Percentiles rank a stretch among this genome's conserved stretches.
These are phyloP conservation scores for Salix viminalis DNA, from an alignment of 345 rosid species.

Conservation along the genomic window DNA sequence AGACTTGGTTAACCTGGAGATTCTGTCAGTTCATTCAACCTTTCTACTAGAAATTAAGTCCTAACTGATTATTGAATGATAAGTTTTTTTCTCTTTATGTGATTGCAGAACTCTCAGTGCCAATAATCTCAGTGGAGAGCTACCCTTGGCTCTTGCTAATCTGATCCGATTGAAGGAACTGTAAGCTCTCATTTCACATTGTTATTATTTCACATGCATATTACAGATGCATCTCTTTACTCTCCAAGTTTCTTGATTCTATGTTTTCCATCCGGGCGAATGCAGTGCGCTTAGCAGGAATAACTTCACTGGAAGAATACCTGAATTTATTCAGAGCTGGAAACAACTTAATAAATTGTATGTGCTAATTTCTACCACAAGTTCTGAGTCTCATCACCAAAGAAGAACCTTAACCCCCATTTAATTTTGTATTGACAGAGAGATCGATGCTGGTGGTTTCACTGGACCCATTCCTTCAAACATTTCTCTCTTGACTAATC, in stretches of 20 bases:
- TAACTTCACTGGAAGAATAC: constrained; percentile 10
- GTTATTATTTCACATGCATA: not conserved
- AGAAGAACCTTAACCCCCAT: not conserved
- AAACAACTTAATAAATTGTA: not conserved
- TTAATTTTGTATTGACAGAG: not conserved
- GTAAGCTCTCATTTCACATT: constrained; percentile 2
- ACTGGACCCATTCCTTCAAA: constrained; percentile 14
- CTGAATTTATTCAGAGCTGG: constrained; percentile 7
- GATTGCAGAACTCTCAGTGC: constrained; percentile 15
- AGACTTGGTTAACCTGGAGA: constrained; percentile 35
- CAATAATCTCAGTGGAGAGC: constrained; percentile 14
- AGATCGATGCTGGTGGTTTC: constrained; percentile 17
- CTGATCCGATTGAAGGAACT: constrained; percentile 5
- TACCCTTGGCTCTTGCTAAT: constrained; percentile 7
- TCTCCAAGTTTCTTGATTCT: not conserved
- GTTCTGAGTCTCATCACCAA: not conserved
- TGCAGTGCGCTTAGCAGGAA: constrained; percentile 16
- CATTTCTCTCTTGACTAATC: constrained; percentile 3
- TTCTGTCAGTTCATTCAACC: constrained; percentile 34
- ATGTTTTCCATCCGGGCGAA: not conserved
- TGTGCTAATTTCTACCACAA: not conserved
- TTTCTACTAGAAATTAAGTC: not conserved
- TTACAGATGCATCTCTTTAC: not conserved
- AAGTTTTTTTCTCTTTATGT: not conserved
- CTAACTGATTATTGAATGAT: too few relatives aligned